Evolutionary conservation across 805 yeast species (phyloP).

Genomic region (Cyberlindnera lachancei): DNA sequence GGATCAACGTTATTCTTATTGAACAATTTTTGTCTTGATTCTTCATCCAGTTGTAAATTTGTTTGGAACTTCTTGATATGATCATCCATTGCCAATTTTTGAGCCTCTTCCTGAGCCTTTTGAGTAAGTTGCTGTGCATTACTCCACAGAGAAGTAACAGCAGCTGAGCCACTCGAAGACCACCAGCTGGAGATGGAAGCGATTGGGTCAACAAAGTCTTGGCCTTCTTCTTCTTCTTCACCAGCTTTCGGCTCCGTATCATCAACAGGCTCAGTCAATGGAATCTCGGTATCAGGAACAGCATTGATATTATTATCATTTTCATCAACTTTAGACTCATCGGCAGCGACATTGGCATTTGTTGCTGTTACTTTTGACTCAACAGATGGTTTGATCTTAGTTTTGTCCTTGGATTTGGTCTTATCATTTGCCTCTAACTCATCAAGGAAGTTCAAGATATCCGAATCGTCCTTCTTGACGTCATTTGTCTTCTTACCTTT

Average conservation of each 20-base stretch:
- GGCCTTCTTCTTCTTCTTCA: slow-evolving; percentile 4
- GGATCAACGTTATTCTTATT: slow-evolving; percentile 14
- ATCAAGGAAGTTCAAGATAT: slow-evolving; percentile 41
- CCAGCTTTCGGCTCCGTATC: neutral
- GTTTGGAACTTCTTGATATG: slow-evolving; percentile 25
- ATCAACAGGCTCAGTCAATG: too few relatives aligned
- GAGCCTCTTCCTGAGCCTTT: slow-evolving; percentile 27
- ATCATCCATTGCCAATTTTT: slow-evolving; percentile 26
- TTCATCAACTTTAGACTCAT: slow-evolving; percentile 11
- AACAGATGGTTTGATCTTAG: slow-evolving; percentile 6
- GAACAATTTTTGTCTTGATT: slow-evolving; percentile 19
- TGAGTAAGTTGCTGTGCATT: slow-evolving; percentile 44
- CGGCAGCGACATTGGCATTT: slow-evolving; percentile 15
- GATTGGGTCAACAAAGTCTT: slow-evolving; percentile 47
- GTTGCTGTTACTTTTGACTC: slow-evolving; percentile 11
- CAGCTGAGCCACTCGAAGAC: slow-evolving; percentile 59
- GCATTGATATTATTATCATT: slow-evolving; percentile 1
- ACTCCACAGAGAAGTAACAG: slow-evolving; percentile 63
- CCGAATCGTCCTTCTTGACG: slow-evolving; percentile 22
- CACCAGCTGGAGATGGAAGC: slow-evolving; percentile 68
- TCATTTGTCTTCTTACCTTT: too few relatives aligned
- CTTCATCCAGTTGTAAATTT: slow-evolving; percentile 21
- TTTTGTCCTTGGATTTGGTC: slow-evolving; percentile 13
- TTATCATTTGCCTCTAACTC: slow-evolving; percentile 45
- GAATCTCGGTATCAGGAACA: too few relatives aligned